phyloP scores from a whole-genome alignment of 441 rosid genomes.

The Theobroma grandiflorum region DNA sequence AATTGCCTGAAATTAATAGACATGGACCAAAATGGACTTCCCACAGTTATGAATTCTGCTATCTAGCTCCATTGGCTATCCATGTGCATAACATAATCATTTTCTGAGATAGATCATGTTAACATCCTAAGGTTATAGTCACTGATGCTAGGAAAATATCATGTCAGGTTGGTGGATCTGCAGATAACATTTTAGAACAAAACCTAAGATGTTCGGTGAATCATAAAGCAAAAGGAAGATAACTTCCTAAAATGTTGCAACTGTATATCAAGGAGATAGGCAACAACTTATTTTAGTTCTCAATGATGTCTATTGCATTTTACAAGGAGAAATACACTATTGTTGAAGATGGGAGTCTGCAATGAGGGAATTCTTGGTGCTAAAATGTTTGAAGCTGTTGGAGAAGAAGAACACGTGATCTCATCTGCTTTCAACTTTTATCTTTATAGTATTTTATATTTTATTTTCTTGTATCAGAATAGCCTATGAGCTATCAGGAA shows the following conservation, averaged over 20 bases:
- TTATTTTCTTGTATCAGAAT: no score
- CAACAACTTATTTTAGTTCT: background rate
- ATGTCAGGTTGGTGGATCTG: background rate
- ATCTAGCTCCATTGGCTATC: background rate
- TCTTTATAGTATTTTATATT: no score
- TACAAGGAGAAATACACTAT: background rate
- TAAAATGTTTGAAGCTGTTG: no score
- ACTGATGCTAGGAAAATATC: background rate
- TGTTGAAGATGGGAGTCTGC: no score
- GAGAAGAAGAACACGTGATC: no score
- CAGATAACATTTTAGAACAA: background rate
- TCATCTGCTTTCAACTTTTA: no score
- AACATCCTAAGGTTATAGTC: background rate
- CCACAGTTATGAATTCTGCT: background rate
- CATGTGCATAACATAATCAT: background rate
- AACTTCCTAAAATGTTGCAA: background rate
- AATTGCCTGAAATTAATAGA: background rate
- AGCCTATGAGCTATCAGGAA: no score
- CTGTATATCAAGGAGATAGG: background rate
- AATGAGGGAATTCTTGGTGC: no score
- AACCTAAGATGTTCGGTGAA: background rate
- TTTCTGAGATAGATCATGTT: background rate
- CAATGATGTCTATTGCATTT: background rate
- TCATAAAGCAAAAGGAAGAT: background rate
- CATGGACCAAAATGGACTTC: background rate